phyloP scores from a whole-genome alignment of 1,139 yeast species.

The Kodamaea sp. region DNA sequence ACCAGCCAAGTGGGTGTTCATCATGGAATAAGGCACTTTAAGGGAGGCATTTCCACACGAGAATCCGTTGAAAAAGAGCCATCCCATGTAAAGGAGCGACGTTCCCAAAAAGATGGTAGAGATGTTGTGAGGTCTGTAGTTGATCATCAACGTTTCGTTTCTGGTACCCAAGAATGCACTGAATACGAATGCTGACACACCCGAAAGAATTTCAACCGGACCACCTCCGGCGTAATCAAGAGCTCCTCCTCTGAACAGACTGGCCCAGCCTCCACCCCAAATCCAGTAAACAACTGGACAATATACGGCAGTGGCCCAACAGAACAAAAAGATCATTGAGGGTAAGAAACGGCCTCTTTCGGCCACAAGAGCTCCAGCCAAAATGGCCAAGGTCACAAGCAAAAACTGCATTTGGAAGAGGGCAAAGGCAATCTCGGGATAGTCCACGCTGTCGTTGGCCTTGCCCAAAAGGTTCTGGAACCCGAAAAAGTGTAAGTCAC shows the following conservation, averaged over 20 bases:
- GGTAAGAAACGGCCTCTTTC: conserved; percentile 92
- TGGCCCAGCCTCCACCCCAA: conserved; percentile 97
- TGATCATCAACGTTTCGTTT: conserved; percentile 79
- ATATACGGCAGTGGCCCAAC: conserved; percentile 91
- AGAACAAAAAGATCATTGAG: conserved; percentile 74
- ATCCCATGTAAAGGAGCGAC: conserved; percentile 64
- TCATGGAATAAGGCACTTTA: conserved; percentile 77
- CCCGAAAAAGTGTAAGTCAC: conserved; percentile 81
- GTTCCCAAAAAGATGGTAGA: conserved; percentile 84
- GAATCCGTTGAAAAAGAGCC: conserved; percentile 89
- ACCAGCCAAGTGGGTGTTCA: conserved; percentile 90
- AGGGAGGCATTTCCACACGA: conserved; percentile 67
- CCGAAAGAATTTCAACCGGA: conserved; percentile 90
- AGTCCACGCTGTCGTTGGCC: conserved; percentile 41
- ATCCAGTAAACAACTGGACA: conserved; percentile 95
- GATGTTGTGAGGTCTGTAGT: conserved; percentile 93
- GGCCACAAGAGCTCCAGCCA: conserved; percentile 87
- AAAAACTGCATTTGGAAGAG: conserved; percentile 89
- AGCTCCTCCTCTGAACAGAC: conserved; percentile 73
- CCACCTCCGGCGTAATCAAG: conserved; percentile 98
- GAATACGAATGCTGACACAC: conserved; percentile 86
- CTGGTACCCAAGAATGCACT: conserved; percentile 82
- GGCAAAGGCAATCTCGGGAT: conserved; percentile 85
- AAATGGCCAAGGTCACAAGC: conserved; percentile 85
- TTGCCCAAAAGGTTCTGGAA: conserved; percentile 68